Evolutionary conservation across 306 rosid genomes (phyloP).

Genomic region (Vigna angularis): DNA sequence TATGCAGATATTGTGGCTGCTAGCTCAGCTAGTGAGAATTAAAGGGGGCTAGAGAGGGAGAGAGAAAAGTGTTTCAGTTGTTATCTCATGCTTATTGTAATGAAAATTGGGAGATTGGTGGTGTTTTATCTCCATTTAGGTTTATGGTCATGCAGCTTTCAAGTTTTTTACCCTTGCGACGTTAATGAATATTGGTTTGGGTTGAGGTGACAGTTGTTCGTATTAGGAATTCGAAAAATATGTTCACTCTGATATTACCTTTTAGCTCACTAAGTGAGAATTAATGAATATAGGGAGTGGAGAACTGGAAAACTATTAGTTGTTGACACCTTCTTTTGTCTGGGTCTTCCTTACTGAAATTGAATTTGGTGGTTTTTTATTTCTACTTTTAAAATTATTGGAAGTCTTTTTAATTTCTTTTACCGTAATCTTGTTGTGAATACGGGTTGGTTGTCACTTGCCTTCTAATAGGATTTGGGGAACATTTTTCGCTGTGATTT

Average conservation of each 20-base stretch:
- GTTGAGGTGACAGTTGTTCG: background rate
- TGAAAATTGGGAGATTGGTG: background rate
- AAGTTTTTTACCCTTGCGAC: background rate
- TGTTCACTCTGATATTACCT: background rate
- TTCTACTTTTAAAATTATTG: background rate
- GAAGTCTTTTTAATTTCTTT: background rate
- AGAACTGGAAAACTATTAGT: background rate
- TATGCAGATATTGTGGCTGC: too few species aligned
- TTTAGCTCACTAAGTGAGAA: background rate
- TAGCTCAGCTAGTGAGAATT: too few species aligned
- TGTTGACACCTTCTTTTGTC: background rate
- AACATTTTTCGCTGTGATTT: background rate
- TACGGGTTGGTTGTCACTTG: background rate
- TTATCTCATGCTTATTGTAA: background rate
- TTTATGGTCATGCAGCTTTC: background rate
- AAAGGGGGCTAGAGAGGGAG: background rate
- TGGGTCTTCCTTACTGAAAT: background rate
- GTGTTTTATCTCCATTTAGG: background rate
- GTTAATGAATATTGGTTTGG: background rate
- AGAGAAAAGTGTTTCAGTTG: background rate
- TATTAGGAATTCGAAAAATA: background rate
- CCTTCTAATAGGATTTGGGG: constrained; percentile 7
- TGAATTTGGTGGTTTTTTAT: background rate
- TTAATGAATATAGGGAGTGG: background rate
- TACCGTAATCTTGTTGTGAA: background rate